These are phyloP conservation scores for Babesia bigemina DNA, from an alignment of 169 alveolate genomes.

Conservation along the genomic window DNA sequence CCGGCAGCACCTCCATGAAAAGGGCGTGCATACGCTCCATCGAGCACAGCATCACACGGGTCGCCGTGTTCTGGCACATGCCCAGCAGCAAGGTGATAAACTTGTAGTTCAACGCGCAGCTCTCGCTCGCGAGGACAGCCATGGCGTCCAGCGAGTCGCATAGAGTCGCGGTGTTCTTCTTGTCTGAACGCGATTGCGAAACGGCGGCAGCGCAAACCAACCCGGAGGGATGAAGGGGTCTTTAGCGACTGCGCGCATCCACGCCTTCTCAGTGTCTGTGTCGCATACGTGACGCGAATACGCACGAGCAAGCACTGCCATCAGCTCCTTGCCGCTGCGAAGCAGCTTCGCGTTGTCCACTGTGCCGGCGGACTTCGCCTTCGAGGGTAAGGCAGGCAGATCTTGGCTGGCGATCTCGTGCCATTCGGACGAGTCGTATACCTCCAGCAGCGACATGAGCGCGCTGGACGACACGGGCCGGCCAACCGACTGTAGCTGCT, in stretches of 20 bases:
- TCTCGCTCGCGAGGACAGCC: slow-evolving; percentile 54
- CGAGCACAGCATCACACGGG: slow-evolving; percentile 48
- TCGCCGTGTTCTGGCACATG: slow-evolving; percentile 34
- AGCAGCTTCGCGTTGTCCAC: slow-evolving; percentile 23
- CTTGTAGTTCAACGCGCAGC: slow-evolving; percentile 54
- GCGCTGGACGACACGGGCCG: slow-evolving; percentile 36
- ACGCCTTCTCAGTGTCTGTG: slow-evolving; percentile 44
- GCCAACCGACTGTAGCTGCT: slow-evolving; percentile 23
- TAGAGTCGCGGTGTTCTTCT: slow-evolving; percentile 43
- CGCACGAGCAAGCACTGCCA: slow-evolving; percentile 27
- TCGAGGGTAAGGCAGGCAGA: not conserved
- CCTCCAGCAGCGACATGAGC: slow-evolving; percentile 31
- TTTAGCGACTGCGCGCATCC: slow-evolving; percentile 57
- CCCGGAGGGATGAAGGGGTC: slow-evolving; percentile 57
- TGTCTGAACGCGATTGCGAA: slow-evolving; percentile 17
- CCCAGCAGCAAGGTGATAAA: slow-evolving; percentile 28
- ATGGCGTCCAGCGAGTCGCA: slow-evolving; percentile 57
- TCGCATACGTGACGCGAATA: slow-evolving; percentile 41
- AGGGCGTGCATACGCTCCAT: slow-evolving; percentile 52
- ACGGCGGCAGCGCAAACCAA: slow-evolving; percentile 8
- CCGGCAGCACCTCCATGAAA: slow-evolving; percentile 59
- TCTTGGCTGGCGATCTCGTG: slow-evolving; percentile 41
- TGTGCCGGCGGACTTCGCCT: not conserved
- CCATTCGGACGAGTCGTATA: slow-evolving; percentile 42
- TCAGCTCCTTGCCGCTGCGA: slow-evolving; percentile 55